phyloP scores from a whole-genome alignment of 768 basidiomycete genomes.

The Mycena polygramma region DNA sequence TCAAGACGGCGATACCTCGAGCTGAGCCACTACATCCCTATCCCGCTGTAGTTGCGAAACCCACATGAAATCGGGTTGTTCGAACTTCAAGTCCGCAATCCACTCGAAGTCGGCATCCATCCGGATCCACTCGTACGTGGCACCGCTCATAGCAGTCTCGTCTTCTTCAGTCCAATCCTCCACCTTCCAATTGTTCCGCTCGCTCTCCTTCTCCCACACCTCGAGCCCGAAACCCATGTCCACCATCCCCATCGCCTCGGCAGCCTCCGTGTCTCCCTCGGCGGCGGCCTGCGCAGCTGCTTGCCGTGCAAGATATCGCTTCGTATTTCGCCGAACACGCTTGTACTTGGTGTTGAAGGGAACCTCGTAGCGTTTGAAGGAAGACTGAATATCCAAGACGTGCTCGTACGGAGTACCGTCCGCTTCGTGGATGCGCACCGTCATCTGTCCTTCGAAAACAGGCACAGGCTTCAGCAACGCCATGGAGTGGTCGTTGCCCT shows the following conservation, averaged over 20 bases:
- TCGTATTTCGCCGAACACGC: constrained; percentile 94
- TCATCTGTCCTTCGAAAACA: constrained; percentile 99
- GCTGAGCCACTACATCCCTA: constrained; percentile 95
- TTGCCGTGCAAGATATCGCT: constrained; percentile 94
- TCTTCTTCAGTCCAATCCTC: constrained; percentile 99
- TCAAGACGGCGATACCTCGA: constrained; percentile 68
- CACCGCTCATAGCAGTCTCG: constrained; percentile 92
- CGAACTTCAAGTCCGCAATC: constrained; percentile 93
- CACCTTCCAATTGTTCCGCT: constrained; percentile 95
- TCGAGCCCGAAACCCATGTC: constrained; percentile 95
- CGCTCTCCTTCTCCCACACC: constrained; percentile 96
- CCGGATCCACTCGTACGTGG: constrained; percentile 99
- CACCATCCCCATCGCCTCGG: constrained; percentile 93
- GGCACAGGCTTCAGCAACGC: constrained; percentile 84
- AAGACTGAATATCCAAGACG: constrained; percentile 88
- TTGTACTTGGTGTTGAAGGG: constrained; percentile 99
- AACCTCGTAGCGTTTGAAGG: constrained; percentile 96
- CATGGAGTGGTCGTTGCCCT: constrained; percentile 75
- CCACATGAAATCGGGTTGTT: constrained; percentile 99
- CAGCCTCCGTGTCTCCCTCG: constrained; percentile 91
- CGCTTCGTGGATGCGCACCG: constrained; percentile 98
- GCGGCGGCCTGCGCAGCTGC: constrained; percentile 94
- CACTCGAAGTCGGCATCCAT: constrained; percentile 99
- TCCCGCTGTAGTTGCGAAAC: constrained; percentile 95
- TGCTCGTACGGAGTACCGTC: constrained; percentile 99